Conservation (phyloP, 2,329 filamentous ascomycete genomes). For the Aspergillus hortae region DNA sequence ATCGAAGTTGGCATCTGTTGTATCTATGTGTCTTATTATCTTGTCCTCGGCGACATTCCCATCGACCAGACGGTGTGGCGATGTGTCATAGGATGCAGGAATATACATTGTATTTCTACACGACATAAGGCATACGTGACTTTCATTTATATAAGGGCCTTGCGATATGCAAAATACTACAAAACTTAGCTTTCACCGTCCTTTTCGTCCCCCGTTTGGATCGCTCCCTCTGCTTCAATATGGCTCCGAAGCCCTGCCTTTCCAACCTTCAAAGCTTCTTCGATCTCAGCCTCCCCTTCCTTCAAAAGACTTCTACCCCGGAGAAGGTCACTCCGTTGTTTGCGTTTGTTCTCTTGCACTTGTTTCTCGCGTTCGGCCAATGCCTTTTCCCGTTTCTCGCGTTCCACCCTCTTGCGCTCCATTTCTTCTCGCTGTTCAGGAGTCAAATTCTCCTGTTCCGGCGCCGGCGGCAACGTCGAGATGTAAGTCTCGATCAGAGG, state of each 20-base stretch:
- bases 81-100: neutral
- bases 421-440: constrained; percentile 36
- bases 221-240: constrained; percentile 28
- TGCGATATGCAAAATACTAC: neutral
- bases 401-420: constrained; percentile 36
- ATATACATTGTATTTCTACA: neutral
- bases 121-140: neutral
- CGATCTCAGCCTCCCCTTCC: constrained; percentile 43
- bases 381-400: constrained; percentile 44
- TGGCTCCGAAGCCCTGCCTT: constrained; percentile 42
- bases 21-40: neutral
- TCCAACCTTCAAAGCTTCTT: constrained; percentile 41
- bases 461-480: constrained; percentile 38
- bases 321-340: constrained; percentile 36
- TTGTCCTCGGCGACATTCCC: no score
- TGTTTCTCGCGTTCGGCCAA: constrained; percentile 41
- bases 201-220: constrained; percentile 4
- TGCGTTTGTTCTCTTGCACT: constrained; percentile 43
- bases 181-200: neutral
- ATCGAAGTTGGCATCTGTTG: neutral
- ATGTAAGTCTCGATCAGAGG: constrained; percentile 43
- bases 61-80: no score
- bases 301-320: constrained; percentile 41
- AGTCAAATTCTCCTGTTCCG: constrained; percentile 33
- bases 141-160: neutral